A percentile compares a stretch with the other conserved stretches of the same genome.
These are phyloP conservation scores for Aspergillus proliferans DNA, from an alignment of 2,329 filamentous ascomycete species.

Conservation along the genomic window DNA sequence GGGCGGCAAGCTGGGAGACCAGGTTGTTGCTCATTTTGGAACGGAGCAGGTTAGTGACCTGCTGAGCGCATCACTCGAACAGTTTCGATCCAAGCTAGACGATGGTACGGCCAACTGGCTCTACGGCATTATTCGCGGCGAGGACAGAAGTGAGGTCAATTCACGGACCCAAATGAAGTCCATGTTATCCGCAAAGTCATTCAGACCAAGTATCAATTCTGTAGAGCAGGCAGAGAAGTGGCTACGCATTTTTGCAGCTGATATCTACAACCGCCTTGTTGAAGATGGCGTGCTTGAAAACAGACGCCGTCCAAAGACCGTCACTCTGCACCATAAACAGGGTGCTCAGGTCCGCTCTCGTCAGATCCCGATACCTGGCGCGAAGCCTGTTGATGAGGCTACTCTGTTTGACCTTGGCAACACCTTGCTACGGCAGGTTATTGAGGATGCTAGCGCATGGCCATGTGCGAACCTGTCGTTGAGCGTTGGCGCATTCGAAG, in stretches of 20 bases:
- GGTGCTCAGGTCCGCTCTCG: conserved; percentile 68
- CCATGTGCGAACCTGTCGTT: conserved; percentile 87
- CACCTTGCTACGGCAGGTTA: conserved; percentile 68
- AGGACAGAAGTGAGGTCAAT: conserved; percentile 84
- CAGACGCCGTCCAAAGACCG: conserved; percentile 75
- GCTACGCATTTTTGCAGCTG: conserved; percentile 84
- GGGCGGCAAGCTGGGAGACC: conserved; percentile 90
- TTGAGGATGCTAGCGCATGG: conserved; percentile 74
- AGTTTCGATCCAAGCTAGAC: conserved; percentile 70
- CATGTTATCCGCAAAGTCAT: conserved; percentile 95
- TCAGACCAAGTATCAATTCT: conserved; percentile 73
- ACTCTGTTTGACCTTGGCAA: conserved; percentile 70
- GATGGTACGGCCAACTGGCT: conserved; percentile 83
- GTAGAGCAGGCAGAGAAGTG: conserved; percentile 74
- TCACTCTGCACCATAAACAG: conserved; percentile 77
- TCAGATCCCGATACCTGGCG: conserved; percentile 68
- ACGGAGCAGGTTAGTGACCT: conserved; percentile 76
- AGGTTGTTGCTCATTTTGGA: conserved; percentile 71
- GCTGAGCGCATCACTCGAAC: conserved; percentile 63
- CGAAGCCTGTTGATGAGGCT: conserved; percentile 65
- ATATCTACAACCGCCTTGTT: conserved; percentile 82
- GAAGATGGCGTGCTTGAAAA: conserved; percentile 88
- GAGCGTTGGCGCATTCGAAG: conserved; percentile 87
- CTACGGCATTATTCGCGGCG: conserved; percentile 74
- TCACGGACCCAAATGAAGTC: conserved; percentile 89